Base-by-base conservation (phyloP, 768 basidiomycete species). In the Naganishia kalamii region DNA sequence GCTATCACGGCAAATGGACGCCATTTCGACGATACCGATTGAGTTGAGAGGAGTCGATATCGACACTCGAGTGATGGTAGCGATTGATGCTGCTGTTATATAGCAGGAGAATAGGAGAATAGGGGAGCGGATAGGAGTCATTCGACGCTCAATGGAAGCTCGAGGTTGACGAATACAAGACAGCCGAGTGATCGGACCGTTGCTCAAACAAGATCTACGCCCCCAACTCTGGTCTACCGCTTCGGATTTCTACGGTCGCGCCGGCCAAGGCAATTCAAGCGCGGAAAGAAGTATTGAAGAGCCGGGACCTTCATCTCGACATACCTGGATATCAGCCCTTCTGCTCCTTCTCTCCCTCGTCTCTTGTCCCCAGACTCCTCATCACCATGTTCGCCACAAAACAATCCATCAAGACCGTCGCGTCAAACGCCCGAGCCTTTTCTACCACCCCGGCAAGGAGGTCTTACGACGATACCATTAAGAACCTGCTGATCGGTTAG, bases 381-480 rank as follows among this genome's bases (percentile, higher is more conserved):
- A 8, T 35, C 54, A 41, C 32, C 54, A 57, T 57, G 54, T 57
- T 57, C 21, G 54, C 54, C n/a, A 35, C 54, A 29, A 57, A 57
- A 57, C 37, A 41, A 40, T 57, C 54, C 35, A 57, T 57, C 54
- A 57, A 57, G 54, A 57, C 54, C 54, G 54, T 27, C 13, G 54
- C 64, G 33, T 49, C 57, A 29, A 47, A 65, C 32, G 67, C 69
- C 81, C 83, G 92, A 82, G 81, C 87, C 70, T 90, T 94, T 82
- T 86, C 90, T 51, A 84, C 85, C 72, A 88, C 92, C 70, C 84
- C 84, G 47, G 75, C 85, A 70, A 84, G 89, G 72, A 83, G 80
- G 69, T 85, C 84, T 73, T 98, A 98, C 78, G 90, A 87, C 62
- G 88, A 89, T 75, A 92, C 91, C 52, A 87, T 92, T 75, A 82